Evolutionary conservation across 106 monocot genomes (phyloP).

Genomic region (Allium sativum): DNA sequence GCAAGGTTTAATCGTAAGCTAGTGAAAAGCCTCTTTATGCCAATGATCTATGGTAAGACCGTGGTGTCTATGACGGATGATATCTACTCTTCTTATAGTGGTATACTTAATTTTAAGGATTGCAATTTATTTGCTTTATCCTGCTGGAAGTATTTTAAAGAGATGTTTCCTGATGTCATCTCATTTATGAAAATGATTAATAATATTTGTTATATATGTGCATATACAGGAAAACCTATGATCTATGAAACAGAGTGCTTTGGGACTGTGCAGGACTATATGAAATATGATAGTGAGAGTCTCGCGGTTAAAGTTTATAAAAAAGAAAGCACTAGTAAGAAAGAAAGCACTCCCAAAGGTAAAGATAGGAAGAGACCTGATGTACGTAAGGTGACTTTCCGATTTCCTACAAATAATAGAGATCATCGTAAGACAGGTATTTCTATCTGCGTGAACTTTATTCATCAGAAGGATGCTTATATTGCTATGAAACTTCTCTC

Average conservation of each 20-base stretch:
- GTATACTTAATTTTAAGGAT: conserved; percentile 2
- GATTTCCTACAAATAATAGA: background rate
- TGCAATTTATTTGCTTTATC: background rate
- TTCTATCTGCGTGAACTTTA: background rate
- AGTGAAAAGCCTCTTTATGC: background rate
- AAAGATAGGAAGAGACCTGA: too few relatives aligned
- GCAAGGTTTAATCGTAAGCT: background rate
- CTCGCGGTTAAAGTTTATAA: too few relatives aligned
- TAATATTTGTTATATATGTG: background rate
- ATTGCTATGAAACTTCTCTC: background rate
- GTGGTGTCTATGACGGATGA: background rate
- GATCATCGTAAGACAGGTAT: background rate
- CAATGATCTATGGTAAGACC: conserved; percentile 4
- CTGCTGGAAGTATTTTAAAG: background rate
- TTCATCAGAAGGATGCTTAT: conserved; percentile 3
- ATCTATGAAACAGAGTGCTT: background rate
- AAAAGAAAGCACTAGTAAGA: too few relatives aligned
- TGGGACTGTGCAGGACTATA: conserved; percentile 6
- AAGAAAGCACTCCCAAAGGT: too few relatives aligned
- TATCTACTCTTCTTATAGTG: background rate
- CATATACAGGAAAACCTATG: background rate
- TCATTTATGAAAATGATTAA: background rate
- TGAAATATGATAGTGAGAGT: background rate
- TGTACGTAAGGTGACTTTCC: conserved; percentile 2
- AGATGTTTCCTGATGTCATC: conserved; percentile 1